Conservation (phyloP, 2,329 filamentous ascomycete genomes). For the Torrubiella hemipterigena region DNA sequence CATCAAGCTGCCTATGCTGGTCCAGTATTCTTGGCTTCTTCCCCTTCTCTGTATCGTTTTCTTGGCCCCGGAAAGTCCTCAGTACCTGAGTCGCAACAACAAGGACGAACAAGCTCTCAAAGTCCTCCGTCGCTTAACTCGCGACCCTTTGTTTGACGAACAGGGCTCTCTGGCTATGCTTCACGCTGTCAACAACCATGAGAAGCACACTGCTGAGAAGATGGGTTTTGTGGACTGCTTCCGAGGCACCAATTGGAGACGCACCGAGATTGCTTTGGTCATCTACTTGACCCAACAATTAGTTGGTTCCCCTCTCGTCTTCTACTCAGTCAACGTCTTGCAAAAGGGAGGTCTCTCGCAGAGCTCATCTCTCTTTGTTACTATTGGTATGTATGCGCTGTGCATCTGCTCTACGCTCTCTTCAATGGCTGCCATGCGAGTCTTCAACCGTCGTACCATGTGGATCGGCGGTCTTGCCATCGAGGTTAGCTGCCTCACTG, state of each 20-base stretch:
- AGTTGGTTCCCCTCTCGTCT: slow-evolving; percentile 38
- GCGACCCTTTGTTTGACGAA: slow-evolving; percentile 14
- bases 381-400: slow-evolving; percentile 25
- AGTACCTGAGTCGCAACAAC: slow-evolving; percentile 22
- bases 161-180: slow-evolving; percentile 24
- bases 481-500: slow-evolving; percentile 21
- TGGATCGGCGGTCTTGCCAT: slow-evolving; percentile 25
- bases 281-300: slow-evolving; percentile 42
- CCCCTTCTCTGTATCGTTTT: slow-evolving; percentile 18
- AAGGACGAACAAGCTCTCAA: slow-evolving; percentile 16
- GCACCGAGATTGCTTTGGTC: slow-evolving; percentile 29
- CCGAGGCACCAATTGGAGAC: slow-evolving; percentile 17
- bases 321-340: slow-evolving; percentile 39
- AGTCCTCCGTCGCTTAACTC: slow-evolving; percentile 16
- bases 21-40: slow-evolving; percentile 26
- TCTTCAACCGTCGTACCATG: slow-evolving; percentile 28
- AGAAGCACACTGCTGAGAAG: slow-evolving; percentile 12
- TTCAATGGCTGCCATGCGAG: slow-evolving; percentile 28
- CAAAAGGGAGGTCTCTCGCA: slow-evolving; percentile 33
- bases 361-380: slow-evolving; percentile 29
- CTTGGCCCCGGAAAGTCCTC: slow-evolving; percentile 26
- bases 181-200: slow-evolving; percentile 22
- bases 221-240: slow-evolving; percentile 22
- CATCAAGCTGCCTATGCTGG: slow-evolving; percentile 23
- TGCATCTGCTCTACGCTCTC: slow-evolving; percentile 29